Conservation (phyloP, 75 land plant genomes). For the Cryptomeria japonica region DNA sequence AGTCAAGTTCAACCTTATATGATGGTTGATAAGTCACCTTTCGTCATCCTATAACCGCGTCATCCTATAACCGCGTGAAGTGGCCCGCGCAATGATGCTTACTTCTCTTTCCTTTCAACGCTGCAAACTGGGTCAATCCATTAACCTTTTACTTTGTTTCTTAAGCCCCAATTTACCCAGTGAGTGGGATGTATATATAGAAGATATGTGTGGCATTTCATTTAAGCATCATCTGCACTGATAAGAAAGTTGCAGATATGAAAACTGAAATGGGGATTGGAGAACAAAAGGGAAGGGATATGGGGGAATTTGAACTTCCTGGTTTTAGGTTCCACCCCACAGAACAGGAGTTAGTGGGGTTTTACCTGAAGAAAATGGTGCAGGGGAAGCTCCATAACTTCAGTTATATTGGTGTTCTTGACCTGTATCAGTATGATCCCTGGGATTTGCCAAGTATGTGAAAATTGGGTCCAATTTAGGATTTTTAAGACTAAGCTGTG, state of each 20-base stretch:
- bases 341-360: constrained; percentile 37
- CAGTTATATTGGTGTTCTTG: constrained; percentile 13
- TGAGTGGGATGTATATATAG: neutral
- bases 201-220: neutral
- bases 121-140: neutral
- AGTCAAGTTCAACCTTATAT: neutral
- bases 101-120: neutral
- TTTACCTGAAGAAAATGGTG: constrained; percentile 15
- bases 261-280: neutral
- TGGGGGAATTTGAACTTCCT: constrained; percentile 10
- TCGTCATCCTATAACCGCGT: neutral
- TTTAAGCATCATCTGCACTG: neutral
- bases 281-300: neutral
- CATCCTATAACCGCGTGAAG: neutral
- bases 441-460: constrained; percentile 31
- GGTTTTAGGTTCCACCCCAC: constrained; percentile 44
- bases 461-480: neutral
- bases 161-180: neutral
- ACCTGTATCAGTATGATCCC: constrained; percentile 29
- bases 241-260: neutral
- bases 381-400: constrained; percentile 11
- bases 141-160: neutral
- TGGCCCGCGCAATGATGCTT: neutral
- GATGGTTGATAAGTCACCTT: neutral
- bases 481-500: too few relatives aligned